Conservation (phyloP, 805 yeast genomes). For the Candida ascalaphidarum region DNA sequence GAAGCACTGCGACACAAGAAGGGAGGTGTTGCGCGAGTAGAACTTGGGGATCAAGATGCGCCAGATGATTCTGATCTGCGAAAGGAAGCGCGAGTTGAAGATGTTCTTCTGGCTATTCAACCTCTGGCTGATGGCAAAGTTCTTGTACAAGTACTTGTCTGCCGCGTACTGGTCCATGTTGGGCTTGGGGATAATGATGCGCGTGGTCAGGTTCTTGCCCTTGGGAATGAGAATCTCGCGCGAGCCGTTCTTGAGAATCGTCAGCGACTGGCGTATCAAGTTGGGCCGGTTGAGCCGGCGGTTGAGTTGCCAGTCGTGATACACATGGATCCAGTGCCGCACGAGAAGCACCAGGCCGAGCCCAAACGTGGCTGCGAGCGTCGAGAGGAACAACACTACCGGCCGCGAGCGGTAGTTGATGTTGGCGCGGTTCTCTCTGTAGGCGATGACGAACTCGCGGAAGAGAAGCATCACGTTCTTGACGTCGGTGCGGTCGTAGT, state of each 20-base stretch:
- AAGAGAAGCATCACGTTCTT: slow-evolving; percentile 22
- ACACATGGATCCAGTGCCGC: slow-evolving; percentile 18
- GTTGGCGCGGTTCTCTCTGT: slow-evolving; percentile 25
- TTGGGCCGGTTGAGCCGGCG: slow-evolving; percentile 21
- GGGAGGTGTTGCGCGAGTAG: slow-evolving; percentile 55
- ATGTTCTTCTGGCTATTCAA: slow-evolving; percentile 19
- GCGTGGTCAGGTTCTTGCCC: slow-evolving; percentile 26
- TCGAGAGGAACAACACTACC: slow-evolving; percentile 31
- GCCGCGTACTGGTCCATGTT: slow-evolving; percentile 45
- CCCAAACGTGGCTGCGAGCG: slow-evolving; percentile 32
- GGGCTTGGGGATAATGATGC: slow-evolving; percentile 40
- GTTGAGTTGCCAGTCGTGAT: slow-evolving; percentile 19
- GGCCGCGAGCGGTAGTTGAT: slow-evolving; percentile 35
- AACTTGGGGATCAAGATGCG: slow-evolving; percentile 72
- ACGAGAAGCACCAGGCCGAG: slow-evolving; percentile 25
- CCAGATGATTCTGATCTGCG: slow-evolving; percentile 71
- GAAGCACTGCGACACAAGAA: slow-evolving; percentile 61
- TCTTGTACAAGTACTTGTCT: slow-evolving; percentile 45
- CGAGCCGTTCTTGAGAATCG: slow-evolving; percentile 35
- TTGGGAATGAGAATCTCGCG: slow-evolving; percentile 41
- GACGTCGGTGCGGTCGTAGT: slow-evolving; percentile 25
- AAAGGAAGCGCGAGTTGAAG: slow-evolving; percentile 55
- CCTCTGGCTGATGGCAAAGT: slow-evolving; percentile 27
- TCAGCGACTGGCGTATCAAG: slow-evolving; percentile 33
- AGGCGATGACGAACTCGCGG: slow-evolving; percentile 27